These are phyloP conservation scores for Pezicula neosporulosa DNA, from an alignment of 2,329 filamentous ascomycete species.

Conservation along the genomic window DNA sequence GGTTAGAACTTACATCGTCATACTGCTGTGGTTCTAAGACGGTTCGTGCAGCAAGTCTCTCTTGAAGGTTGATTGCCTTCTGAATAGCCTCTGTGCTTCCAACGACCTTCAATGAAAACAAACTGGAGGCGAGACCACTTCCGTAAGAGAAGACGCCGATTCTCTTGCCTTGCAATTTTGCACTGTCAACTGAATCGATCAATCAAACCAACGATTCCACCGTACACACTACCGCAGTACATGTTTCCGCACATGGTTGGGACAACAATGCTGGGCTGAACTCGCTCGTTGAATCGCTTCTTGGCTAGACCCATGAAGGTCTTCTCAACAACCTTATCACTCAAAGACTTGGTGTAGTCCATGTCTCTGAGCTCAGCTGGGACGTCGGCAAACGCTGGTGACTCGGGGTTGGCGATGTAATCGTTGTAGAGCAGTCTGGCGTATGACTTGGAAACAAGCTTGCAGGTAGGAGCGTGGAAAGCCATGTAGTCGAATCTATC, in stretches of 20 bases:
- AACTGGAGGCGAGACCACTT: constrained; percentile 64
- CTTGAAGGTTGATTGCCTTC: constrained; percentile 66
- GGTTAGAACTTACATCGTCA: constrained; percentile 57
- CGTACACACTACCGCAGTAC: constrained; percentile 59
- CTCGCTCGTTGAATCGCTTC: constrained; percentile 78
- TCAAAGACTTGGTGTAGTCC: constrained; percentile 75
- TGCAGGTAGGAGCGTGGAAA: constrained; percentile 85
- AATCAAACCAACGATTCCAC: constrained; percentile 52
- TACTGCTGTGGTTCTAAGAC: constrained; percentile 69
- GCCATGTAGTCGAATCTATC: constrained; percentile 82
- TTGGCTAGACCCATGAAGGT: constrained; percentile 81
- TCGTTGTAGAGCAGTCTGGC: constrained; percentile 83
- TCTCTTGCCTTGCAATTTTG: constrained; percentile 48
- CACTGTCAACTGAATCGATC: constrained; percentile 54
- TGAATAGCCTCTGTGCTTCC: constrained; percentile 67
- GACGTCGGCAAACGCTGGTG: constrained; percentile 68
- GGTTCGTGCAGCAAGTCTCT: constrained; percentile 62
- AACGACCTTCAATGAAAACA: constrained; percentile 70
- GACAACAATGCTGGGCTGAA: constrained; percentile 69
- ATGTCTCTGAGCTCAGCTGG: constrained; percentile 73
- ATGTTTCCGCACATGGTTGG: constrained; percentile 71
- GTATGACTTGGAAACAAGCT: constrained; percentile 82
- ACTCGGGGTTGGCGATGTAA: constrained; percentile 68
- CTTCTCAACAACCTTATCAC: constrained; percentile 82
- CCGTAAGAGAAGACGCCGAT: constrained; percentile 64